Evolutionary conservation across 2,329 filamentous ascomycete genomes (phyloP).

Genomic region (Sporothrix sp.): DNA sequence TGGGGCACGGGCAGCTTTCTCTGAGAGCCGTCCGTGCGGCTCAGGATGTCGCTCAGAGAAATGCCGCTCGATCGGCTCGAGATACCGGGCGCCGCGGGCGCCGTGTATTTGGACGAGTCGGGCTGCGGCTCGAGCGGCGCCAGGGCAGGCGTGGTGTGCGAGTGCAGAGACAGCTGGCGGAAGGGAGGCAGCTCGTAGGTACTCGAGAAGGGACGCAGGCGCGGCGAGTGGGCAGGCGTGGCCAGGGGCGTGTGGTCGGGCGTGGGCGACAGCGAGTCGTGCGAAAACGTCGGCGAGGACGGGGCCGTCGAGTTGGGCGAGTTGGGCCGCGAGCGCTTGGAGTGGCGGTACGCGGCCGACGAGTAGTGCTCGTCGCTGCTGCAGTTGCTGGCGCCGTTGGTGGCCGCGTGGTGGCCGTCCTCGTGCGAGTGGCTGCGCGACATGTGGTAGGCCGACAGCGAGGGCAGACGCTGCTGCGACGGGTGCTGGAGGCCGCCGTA

Average conservation of each 20-base stretch:
- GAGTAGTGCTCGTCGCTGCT: slow-evolving; percentile 67
- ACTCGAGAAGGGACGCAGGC: slow-evolving; percentile 68
- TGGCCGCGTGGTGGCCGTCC: slow-evolving; percentile 35
- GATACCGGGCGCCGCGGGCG: slow-evolving; percentile 43
- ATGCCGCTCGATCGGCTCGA: slow-evolving; percentile 55
- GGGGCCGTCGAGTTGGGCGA: slow-evolving; percentile 93
- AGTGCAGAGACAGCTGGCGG: slow-evolving; percentile 48
- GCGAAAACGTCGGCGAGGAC: slow-evolving; percentile 91
- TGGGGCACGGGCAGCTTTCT: slow-evolving; percentile 86
- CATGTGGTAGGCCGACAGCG: slow-evolving; percentile 86
- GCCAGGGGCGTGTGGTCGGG: slow-evolving; percentile 98
- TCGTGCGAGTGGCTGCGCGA: slow-evolving; percentile 77
- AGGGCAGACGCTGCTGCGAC: slow-evolving; percentile 57
- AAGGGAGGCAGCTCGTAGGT: slow-evolving; percentile 77
- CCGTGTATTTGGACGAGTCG: slow-evolving; percentile 30
- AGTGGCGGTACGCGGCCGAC: slow-evolving; percentile 55
- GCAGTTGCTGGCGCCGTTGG: slow-evolving; percentile 2
- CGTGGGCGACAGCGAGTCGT: slow-evolving; percentile 89
- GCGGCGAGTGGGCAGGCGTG: slow-evolving; percentile 89
- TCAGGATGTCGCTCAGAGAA: slow-evolving; percentile 87
- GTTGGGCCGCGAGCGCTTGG: slow-evolving; percentile 85
- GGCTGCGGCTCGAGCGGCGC: slow-evolving; percentile 50
- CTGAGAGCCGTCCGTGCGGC: slow-evolving; percentile 74
- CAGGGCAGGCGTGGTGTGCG: slow-evolving; percentile 43
- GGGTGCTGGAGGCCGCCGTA: slow-evolving; percentile 37